phyloP scores from a whole-genome alignment of 2,329 filamentous ascomycete genomes.

The Blastomyces gilchristii region DNA sequence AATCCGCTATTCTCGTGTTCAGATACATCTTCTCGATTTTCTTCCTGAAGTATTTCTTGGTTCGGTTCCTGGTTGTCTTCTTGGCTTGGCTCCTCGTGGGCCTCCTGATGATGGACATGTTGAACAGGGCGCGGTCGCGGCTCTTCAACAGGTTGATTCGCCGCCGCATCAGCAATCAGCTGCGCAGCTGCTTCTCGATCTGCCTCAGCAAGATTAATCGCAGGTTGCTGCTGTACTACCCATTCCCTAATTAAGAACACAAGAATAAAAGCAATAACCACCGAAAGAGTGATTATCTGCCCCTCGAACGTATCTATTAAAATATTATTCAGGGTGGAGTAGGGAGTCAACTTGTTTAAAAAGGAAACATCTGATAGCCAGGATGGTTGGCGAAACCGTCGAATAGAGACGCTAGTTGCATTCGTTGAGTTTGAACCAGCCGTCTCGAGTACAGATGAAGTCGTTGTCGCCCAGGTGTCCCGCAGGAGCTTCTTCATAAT shows the following conservation, averaged over 20 bases:
- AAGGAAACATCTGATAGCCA: conserved; percentile 51
- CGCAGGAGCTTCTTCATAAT: conserved; percentile 37
- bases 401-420: conserved; percentile 17
- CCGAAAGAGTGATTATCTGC: conserved; percentile 81
- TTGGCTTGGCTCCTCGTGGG: neutral
- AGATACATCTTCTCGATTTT: neutral
- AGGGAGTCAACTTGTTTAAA: conserved; percentile 51
- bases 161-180: conserved; percentile 31
- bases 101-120: neutral
- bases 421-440: conserved; percentile 20
- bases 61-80: neutral
- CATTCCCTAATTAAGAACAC: conserved; percentile 94
- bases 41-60: neutral
- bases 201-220: conserved; percentile 64
- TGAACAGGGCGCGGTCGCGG: neutral
- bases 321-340: conserved; percentile 61
- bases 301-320: conserved; percentile 81
- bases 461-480: conserved; percentile 23
- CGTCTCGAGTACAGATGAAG: conserved; percentile 23
- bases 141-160: conserved; percentile 14
- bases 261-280: conserved; percentile 91
- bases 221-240: conserved; percentile 94
- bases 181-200: conserved; percentile 44
- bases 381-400: conserved; percentile 34
- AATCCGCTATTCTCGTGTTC: neutral